Percentiles rank a stretch among this genome's conserved stretches.
Conservation (phyloP, 352 stramenopile genomes). For the Pythium phragmiticola region DNA sequence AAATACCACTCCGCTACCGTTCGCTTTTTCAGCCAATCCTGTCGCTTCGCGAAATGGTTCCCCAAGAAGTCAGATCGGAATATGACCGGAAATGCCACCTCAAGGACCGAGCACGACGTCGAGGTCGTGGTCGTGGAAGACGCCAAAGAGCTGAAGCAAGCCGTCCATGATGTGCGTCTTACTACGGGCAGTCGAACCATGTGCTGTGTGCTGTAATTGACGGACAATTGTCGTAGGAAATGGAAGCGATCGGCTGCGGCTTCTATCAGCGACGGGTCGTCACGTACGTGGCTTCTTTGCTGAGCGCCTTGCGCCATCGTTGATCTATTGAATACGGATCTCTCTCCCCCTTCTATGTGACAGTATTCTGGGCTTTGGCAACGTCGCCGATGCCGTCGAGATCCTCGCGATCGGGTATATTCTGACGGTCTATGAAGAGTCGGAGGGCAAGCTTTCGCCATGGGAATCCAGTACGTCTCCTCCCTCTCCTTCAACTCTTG, state of each 20-base stretch:
- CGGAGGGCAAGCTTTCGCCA: constrained; percentile 57
- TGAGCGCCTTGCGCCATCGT: neutral
- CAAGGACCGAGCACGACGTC: constrained; percentile 11
- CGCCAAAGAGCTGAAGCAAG: constrained; percentile 58
- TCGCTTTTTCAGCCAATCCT: constrained; percentile 10
- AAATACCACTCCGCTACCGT: neutral
- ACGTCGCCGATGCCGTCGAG: constrained; percentile 89
- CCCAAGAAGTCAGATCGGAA: constrained; percentile 10
- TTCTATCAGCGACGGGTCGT: constrained; percentile 71
- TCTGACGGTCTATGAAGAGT: constrained; percentile 70
- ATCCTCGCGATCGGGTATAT: constrained; percentile 91
- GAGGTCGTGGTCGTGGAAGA: constrained; percentile 45
- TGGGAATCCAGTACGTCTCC: constrained; percentile 67
- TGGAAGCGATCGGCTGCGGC: constrained; percentile 71
- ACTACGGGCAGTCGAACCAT: neutral
- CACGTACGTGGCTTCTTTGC: constrained; percentile 37
- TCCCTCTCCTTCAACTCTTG: neutral
- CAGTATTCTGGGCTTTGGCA: constrained; percentile 77
- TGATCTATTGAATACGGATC: neutral
- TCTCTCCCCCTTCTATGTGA: neutral
- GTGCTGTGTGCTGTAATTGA: neutral
- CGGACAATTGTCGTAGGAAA: constrained; percentile 40
- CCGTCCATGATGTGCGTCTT: constrained; percentile 48
- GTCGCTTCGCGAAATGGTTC: neutral
- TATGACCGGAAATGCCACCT: constrained; percentile 1